A percentile compares a stretch with the other conserved stretches of the same genome.
These are phyloP conservation scores for Rosa chinensis DNA, from an alignment of 306 rosid species.

Conservation along the genomic window DNA sequence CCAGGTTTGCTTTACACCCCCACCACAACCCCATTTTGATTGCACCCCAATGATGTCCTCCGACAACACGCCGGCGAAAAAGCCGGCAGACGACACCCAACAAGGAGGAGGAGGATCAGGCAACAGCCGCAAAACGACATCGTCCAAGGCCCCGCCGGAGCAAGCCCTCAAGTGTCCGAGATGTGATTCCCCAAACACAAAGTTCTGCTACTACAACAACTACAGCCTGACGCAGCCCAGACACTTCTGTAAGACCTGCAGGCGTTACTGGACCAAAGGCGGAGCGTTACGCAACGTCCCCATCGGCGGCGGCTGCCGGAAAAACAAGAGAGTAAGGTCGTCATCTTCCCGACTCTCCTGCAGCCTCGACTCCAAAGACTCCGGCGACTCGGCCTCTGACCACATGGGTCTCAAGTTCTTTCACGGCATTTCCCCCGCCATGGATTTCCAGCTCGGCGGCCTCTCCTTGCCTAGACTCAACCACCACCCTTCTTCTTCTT, in stretches of 20 bases:
- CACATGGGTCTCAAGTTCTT: constrained; percentile 67
- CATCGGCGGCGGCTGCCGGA: constrained; percentile 91
- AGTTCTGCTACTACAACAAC: constrained; percentile 97
- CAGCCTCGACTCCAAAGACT: constrained; percentile 46
- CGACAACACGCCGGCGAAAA: constrained; percentile 39
- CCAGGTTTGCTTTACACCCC: not conserved
- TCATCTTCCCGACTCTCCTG: constrained; percentile 50
- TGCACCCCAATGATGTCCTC: constrained; percentile 45
- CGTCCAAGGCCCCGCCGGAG: constrained; percentile 40
- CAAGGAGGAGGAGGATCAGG: constrained; percentile 22
- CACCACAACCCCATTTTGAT: not conserved
- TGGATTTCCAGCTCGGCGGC: constrained; percentile 70
- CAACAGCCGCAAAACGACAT: constrained; percentile 34
- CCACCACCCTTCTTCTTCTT: constrained; percentile 30
- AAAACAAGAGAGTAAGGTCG: constrained; percentile 72
- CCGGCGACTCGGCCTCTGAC: constrained; percentile 41
- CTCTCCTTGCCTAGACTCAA: constrained; percentile 49
- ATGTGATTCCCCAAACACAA: constrained; percentile 91
- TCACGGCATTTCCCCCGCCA: constrained; percentile 54
- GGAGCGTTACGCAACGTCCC: constrained; percentile 93
- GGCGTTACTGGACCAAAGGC: constrained; percentile 96
- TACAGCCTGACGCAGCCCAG: constrained; percentile 94
- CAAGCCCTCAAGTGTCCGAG: constrained; percentile 72
- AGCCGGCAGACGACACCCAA: constrained; percentile 32
- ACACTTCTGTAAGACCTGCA: constrained; percentile 93